These are phyloP conservation scores for Pseudocercospora pini-densiflorae DNA, from an alignment of 2,329 filamentous ascomycete genomes.

Conservation along the genomic window DNA sequence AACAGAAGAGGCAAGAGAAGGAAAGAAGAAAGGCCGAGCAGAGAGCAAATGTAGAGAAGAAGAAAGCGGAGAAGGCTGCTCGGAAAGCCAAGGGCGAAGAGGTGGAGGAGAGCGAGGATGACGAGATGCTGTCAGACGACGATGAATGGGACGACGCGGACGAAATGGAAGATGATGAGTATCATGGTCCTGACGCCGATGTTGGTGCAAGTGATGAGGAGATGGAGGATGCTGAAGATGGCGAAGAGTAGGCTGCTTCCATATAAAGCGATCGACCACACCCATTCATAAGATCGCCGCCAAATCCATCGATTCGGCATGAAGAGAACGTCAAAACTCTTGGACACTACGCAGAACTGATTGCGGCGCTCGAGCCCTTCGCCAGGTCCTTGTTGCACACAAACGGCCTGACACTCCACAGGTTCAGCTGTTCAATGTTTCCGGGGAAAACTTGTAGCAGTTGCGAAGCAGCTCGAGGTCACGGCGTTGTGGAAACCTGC, in stretches of 20 bases:
- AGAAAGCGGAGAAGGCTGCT: conserved; percentile 68
- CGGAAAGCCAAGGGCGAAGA: conserved; percentile 51
- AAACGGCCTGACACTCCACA: too few species aligned
- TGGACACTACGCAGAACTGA: too few species aligned
- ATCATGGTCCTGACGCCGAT: conserved; percentile 21
- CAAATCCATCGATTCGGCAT: too few species aligned
- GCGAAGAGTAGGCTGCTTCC: conserved; percentile 6
- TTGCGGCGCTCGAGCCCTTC: too few species aligned
- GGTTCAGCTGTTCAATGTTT: too few species aligned
- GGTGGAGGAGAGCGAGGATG: conserved; percentile 45
- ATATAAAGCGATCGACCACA: background rate
- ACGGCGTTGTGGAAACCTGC: too few species aligned
- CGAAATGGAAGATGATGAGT: conserved; percentile 34
- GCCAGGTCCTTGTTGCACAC: too few species aligned
- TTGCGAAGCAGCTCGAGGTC: too few species aligned
- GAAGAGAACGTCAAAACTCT: too few species aligned
- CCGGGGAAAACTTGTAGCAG: too few species aligned
- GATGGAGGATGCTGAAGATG: conserved; percentile 20
- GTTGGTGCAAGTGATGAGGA: conserved; percentile 25
- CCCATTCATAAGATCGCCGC: background rate
- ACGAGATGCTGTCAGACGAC: conserved; percentile 53
- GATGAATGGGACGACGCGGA: conserved; percentile 56
- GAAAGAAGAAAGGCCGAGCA: conserved; percentile 81
- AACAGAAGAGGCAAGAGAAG: conserved; percentile 76
- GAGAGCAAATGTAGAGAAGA: conserved; percentile 87